Percentiles rank a stretch among this genome's conserved stretches.
phyloP scores from a whole-genome alignment of 208 protist genomes.

The Sergeia podlipaevii region DNA sequence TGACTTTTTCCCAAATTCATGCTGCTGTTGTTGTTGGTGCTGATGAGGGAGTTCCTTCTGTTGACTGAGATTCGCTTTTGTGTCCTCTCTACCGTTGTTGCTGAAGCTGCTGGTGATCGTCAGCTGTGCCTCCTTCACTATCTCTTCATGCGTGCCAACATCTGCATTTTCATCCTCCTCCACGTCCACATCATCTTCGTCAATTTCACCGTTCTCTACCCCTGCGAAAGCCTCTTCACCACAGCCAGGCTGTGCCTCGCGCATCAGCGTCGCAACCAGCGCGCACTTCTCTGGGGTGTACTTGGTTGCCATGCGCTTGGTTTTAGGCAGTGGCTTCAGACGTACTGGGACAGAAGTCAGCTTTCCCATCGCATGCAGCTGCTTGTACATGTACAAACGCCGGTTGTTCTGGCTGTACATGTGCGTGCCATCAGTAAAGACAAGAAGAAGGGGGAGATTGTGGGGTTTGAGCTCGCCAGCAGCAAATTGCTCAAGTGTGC shows the following conservation, averaged over 20 bases:
- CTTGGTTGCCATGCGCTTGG: slow-evolving; percentile 67
- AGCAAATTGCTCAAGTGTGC: slow-evolving; percentile 64
- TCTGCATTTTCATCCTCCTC: slow-evolving; percentile 10
- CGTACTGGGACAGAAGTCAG: slow-evolving; percentile 57
- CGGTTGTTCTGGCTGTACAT: slow-evolving; percentile 84
- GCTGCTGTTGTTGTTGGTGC: too few species aligned
- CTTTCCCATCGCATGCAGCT: slow-evolving; percentile 37
- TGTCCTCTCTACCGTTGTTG: slow-evolving; percentile 10
- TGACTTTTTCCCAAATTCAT: too few species aligned
- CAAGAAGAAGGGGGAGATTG: slow-evolving; percentile 70
- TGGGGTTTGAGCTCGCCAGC: slow-evolving; percentile 30
- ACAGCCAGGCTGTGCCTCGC: slow-evolving; percentile 10
- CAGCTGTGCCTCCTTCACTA: background rate
- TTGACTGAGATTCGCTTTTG: too few species aligned
- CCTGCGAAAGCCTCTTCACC: background rate
- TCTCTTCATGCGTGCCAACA: background rate
- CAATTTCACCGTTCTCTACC: slow-evolving; percentile 4
- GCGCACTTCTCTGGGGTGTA: slow-evolving; percentile 76
- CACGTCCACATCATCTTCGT: slow-evolving; percentile 7
- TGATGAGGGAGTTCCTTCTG: too few species aligned
- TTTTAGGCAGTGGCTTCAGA: slow-evolving; percentile 53
- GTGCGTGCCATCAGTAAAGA: slow-evolving; percentile 40
- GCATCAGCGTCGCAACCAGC: slow-evolving; percentile 66
- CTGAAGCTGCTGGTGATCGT: background rate
- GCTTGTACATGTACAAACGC: slow-evolving; percentile 82